Evolutionary conservation across 1,284 basidiomycete species (phyloP), one percentile per base, ranked within the genome.

Genomic region (Butyriboletus appendiculatus): DNA sequence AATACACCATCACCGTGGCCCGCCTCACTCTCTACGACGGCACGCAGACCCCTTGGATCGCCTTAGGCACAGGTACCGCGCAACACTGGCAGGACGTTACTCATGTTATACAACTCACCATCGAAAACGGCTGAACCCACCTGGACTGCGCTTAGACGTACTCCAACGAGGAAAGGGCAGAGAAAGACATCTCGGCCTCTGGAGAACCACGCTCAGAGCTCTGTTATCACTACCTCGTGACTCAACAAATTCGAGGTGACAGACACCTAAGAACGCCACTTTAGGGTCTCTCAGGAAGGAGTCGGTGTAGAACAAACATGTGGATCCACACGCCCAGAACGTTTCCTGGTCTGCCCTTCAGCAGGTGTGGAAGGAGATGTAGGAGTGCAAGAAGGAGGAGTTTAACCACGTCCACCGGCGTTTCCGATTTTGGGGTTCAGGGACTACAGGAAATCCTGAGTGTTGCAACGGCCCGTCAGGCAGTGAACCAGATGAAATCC

Each of bases 391-490:
- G 47, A 39, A 34, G 47, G 30, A 24, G 24, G 35, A 45, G 53
- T 34, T 40, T 45, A 38, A 37, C 49, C 28, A 54, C 6, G 24
- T 58, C 55, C 33, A 53, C 58, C 14, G 37, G 42, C 12, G 28
- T 45, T 41, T 45, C 49, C 24, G 43, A 53, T 44, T 46, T 45
- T 22, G 47, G 42, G 1, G 32, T 44, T 37, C 28, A 37, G 33
- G 33, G 49, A 14, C 14, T 50, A 9, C 14, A 48, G 32, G 22
- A 48, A 28, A 20, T 50, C 34, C 15, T 51, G 18, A 37, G 24
- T 18, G 34, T 50, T 50, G 33, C 47, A 37, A 50, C 47, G 15
- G 15, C 34, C 32, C 45, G 12, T 48, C 32, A 30, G n/a, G 18
- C 33, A 30, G 26, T 51, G 33, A 50, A 30, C 16, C 26, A 51